Evolutionary conservation across 2,329 filamentous ascomycete species (phyloP), one percentile per base, ranked within the genome.

Genomic region (Celoporthe dispersa): DNA sequence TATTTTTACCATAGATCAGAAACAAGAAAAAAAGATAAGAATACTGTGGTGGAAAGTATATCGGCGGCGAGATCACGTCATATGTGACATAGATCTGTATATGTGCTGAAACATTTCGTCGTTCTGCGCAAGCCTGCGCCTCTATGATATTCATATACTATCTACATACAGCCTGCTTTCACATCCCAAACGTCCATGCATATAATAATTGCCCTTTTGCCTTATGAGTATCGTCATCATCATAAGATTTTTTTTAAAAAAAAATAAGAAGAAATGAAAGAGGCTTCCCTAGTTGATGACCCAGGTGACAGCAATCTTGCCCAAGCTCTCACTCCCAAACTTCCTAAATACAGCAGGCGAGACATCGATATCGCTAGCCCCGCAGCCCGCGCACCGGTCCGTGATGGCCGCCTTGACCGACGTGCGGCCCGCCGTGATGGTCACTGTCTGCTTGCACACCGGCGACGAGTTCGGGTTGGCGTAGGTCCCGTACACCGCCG

Each of bases 381-480:
- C 65, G 28, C 68, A 70, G 6, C 65, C 66, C 48, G 63, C 63
- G 53, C 68, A 70, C 61, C 63, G 44, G 60, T 70, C 68, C 61
- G 14, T 53, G 51, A 70, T 60, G n/a, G 65, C 65, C 11, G 68
- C 68, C 19, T 41, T 68, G 31, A 70, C 63, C 22, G 68, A 68
- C 68, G 67, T 68, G 33, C 65, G 60, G 60, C 55, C 55, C 44
- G 44, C 62, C 9, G 35, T 67, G 65, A 70, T 70, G 65, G 33
- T 68, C 11, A 51, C 55, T 2, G 59, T 48, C 60, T 68, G 44
- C 31, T 60, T 6, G 65, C 68, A 70, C 65, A 60, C 63, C 7
- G 68, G 65, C 33, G 68, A 70, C 1, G 68, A 19, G 65, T 70
- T 70, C 12, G 68, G 68, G 65, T 68, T 70, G 25, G 68, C 60